Percentiles rank a stretch among this genome's conserved stretches.
Evolutionary conservation across 2,329 filamentous ascomycete genomes (phyloP).

Genomic region (Pestalotiopsis sp.): DNA sequence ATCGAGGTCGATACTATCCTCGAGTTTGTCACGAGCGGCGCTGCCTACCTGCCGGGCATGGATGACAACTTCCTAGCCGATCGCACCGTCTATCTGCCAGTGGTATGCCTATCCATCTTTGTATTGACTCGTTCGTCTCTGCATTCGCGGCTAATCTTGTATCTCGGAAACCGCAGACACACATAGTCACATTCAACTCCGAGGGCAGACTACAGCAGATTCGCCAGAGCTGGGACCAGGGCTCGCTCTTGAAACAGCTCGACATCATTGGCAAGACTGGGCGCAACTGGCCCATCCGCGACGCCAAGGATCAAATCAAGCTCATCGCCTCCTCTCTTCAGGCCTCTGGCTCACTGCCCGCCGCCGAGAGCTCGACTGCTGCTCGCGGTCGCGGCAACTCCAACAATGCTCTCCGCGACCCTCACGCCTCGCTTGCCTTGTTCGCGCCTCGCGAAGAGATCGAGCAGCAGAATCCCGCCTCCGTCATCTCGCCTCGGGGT

Average conservation of each 20-base stretch:
- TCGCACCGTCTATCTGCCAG: conserved; percentile 74
- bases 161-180: conserved; percentile 58
- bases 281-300: conserved; percentile 93
- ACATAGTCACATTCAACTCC: conserved; percentile 83
- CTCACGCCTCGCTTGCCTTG: conserved; percentile 73
- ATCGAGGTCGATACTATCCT: conserved; percentile 81
- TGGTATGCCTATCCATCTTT: conserved; percentile 61
- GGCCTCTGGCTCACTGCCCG: conserved; percentile 41
- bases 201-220: conserved; percentile 83
- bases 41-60: conserved; percentile 82
- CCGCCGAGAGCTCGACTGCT: conserved; percentile 36
- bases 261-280: conserved; percentile 90
- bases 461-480: conserved; percentile 51
- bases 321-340: conserved; percentile 69
- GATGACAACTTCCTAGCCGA: conserved; percentile 95
- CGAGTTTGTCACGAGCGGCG: conserved; percentile 81
- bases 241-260: conserved; percentile 86
- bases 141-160: not conserved
- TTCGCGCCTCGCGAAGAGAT: conserved; percentile 70
- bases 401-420: conserved; percentile 60
- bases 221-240: conserved; percentile 94
- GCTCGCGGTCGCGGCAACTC: conserved; percentile 54
- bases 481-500: conserved; percentile 64
- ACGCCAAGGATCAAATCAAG: conserved; percentile 81
- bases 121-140: not conserved